A percentile compares a stretch with the other conserved stretches of the same genome.
Conservation (phyloP, 176 grass and related monocot species). For the Bonia amplexicaulis region DNA sequence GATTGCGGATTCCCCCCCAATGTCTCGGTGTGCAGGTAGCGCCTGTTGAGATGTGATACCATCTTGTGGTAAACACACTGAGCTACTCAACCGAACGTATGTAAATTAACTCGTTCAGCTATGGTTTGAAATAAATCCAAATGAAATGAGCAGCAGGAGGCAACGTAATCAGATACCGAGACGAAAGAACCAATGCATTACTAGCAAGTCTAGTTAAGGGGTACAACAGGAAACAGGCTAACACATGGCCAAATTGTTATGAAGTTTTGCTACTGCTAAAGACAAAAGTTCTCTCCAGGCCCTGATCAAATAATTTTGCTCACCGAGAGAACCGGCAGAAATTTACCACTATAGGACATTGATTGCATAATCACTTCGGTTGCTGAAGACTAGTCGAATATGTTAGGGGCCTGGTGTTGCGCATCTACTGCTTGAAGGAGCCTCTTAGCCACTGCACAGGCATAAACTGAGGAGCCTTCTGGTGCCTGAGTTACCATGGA, state of each 20-base stretch:
- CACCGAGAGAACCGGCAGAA: constrained; percentile 13
- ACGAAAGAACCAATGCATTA: neutral
- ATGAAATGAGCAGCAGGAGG: neutral
- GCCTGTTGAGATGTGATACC: neutral
- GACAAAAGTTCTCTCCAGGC: constrained; percentile 5
- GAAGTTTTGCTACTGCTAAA: constrained; percentile 11
- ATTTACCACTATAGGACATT: constrained; percentile 17
- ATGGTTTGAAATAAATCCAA: neutral
- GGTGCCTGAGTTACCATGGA: constrained; percentile 40
- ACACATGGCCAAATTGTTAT: neutral
- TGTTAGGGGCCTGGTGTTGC: constrained; percentile 25
- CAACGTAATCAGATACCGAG: neutral
- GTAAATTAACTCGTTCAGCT: neutral
- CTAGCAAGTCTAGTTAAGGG: constrained; percentile 15
- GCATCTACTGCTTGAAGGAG: constrained; percentile 61
- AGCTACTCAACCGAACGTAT: neutral
- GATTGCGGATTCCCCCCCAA: neutral
- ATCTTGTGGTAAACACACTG: neutral
- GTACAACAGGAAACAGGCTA: neutral
- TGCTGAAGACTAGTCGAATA: constrained; percentile 28
- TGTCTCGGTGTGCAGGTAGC: neutral
- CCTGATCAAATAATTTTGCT: constrained; percentile 8
- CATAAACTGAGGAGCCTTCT: constrained; percentile 76
- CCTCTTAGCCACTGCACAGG: constrained; percentile 66
- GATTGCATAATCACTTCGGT: neutral